These are phyloP conservation scores for Osmanthus fragrans DNA, from an alignment of 257 asterid species.

Conservation along the genomic window DNA sequence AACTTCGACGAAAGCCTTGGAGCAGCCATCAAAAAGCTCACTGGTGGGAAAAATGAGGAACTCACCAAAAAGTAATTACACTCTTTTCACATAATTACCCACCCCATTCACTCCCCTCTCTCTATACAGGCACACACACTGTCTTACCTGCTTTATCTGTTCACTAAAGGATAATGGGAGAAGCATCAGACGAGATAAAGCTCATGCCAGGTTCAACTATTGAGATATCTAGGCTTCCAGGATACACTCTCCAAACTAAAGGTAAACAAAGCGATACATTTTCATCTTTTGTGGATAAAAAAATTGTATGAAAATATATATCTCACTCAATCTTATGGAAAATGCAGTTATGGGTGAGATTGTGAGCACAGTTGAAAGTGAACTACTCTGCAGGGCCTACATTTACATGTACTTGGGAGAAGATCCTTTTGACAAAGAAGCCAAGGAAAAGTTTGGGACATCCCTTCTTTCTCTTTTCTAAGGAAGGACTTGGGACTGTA, in stretches of 20 bases:
- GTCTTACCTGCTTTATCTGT: slow-evolving; percentile 25
- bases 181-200: slow-evolving; percentile 63
- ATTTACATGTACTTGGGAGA: slow-evolving; percentile 66
- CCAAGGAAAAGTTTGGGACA: slow-evolving; percentile 66
- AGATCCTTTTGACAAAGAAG: slow-evolving; percentile 76
- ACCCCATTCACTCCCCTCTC: not conserved
- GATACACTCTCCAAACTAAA: slow-evolving; percentile 69
- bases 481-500: slow-evolving; percentile 24
- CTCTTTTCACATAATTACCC: not conserved
- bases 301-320: not conserved
- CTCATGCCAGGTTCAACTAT: slow-evolving; percentile 63
- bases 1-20: slow-evolving; percentile 70
- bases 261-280: slow-evolving; percentile 35
- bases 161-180: slow-evolving; percentile 68
- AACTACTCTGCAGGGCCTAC: slow-evolving; percentile 74
- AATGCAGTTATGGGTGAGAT: slow-evolving; percentile 63
- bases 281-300: not conserved
- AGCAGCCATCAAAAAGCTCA: slow-evolving; percentile 73
- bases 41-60: slow-evolving; percentile 64
- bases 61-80: slow-evolving; percentile 57
- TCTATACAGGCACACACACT: not conserved
- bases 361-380: slow-evolving; percentile 65
- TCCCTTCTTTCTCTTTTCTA: slow-evolving; percentile 54
- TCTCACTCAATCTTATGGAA: slow-evolving; percentile 13
- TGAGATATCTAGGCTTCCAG: slow-evolving; percentile 75